A percentile compares a stretch with the other conserved stretches of the same genome.
Evolutionary conservation across 73 alveolate genomes (phyloP).

Genomic region (Tetrahymena borealis): DNA sequence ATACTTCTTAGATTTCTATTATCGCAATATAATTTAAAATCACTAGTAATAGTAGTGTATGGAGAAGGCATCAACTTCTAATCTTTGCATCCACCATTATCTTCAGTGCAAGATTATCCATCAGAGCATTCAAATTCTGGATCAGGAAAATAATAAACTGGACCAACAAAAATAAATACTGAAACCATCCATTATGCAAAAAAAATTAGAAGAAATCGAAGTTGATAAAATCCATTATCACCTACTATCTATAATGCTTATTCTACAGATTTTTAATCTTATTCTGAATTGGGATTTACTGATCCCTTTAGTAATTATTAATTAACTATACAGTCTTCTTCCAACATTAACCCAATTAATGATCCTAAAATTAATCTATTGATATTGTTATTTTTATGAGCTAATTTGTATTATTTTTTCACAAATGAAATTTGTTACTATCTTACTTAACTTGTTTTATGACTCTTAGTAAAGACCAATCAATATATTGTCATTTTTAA

Average conservation of each 20-base stretch:
- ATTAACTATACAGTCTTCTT: too few species aligned
- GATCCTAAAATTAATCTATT: too few species aligned
- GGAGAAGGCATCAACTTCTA: background rate
- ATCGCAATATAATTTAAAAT: background rate
- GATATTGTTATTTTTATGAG: too few species aligned
- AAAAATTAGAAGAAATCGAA: background rate
- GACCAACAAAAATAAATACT: background rate
- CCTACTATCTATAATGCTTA: background rate
- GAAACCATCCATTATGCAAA: background rate
- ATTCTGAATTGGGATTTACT: background rate
- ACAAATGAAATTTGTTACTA: too few species aligned
- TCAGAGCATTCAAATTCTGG: background rate
- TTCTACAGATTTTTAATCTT: background rate
- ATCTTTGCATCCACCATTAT: background rate
- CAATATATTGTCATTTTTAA: too few species aligned
- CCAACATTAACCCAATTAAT: too few species aligned
- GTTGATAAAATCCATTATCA: background rate
- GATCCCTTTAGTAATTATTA: background rate
- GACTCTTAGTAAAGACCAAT: too few species aligned
- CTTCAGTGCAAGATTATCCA: background rate
- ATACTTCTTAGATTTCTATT: background rate
- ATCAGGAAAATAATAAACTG: background rate
- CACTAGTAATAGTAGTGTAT: background rate
- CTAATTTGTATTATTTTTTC: too few species aligned
- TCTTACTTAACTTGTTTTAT: too few species aligned